Evolutionary conservation across 2,329 filamentous ascomycete genomes (phyloP).

Genomic region (Colletotrichum caudatum): DNA sequence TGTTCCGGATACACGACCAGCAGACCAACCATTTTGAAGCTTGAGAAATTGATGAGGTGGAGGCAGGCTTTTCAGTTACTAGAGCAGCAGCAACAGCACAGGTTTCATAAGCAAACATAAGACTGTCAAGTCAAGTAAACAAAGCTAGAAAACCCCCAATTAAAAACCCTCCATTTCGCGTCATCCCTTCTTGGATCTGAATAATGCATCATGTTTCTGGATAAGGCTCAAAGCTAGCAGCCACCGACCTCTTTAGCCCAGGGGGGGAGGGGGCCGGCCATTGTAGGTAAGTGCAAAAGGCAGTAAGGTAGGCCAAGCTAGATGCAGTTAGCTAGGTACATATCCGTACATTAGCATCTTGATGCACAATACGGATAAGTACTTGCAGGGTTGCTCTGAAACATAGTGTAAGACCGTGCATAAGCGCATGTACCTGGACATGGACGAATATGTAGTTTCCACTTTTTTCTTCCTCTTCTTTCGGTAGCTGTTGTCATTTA

Average conservation of each 20-base stretch:
- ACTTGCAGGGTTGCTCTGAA: constrained; percentile 28
- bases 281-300: constrained; percentile 18
- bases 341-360: background rate
- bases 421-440: background rate
- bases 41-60: background rate
- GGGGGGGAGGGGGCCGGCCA: background rate
- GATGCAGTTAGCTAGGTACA: background rate
- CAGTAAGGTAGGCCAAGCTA: constrained; percentile 19
- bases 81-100: constrained; percentile 24
- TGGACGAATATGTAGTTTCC: background rate
- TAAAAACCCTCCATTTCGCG: too few relatives aligned
- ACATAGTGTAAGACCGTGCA: constrained; percentile 23
- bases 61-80: constrained; percentile 14
- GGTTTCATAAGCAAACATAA: background rate
- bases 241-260: background rate
- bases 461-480: background rate
- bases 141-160: background rate
- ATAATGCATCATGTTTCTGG: constrained; percentile 20
- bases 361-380: constrained; percentile 25
- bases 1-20: constrained; percentile 36
- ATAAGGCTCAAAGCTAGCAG: background rate
- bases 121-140: constrained; percentile 8
- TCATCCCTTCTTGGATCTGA: background rate
- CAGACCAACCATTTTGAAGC: background rate
- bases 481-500: background rate